Evolutionary conservation across 345 rosid species (phyloP), one percentile per base, ranked within the genome.

Genomic region (Angophora floribunda): DNA sequence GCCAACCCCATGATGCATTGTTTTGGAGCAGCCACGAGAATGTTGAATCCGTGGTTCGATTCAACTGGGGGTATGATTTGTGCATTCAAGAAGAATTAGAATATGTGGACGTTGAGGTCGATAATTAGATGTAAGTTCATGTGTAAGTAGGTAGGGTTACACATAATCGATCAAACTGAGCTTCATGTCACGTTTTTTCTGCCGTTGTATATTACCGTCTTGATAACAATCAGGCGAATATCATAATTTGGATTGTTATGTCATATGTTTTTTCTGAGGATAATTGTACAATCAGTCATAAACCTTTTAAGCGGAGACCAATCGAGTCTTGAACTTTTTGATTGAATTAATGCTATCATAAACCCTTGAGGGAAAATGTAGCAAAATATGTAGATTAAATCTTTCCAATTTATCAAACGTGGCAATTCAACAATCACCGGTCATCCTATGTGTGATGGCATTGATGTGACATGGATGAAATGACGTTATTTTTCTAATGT

Each of bases 241-340:
- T 30, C 8, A 32, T 30, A 44, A 65, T 9, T 30, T 36, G 7
- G 2, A 75, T 75, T 3, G 4, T 41, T 13, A 1, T 10, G 26
- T 19, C 7, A 0, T 19, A 4, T 1, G 1, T 75, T 75, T 75
- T 75, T 8, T 36, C 7, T 0, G 10, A 0, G 45, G 14, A 75
- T 75, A 75, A 19, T 36, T 75, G 82, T 2, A 1, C 2, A 41
- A 36, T 9, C 10, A 9, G 2, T 10, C 24, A 1, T 75, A 9
- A 36, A 75, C 7, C 49, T 36, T 17, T 75, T 19, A 44, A 9
- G 4, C 1, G 1, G 0, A 19, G 21, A 75, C 26, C 13, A 9
- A n/a, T 14, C 17, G 3, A n/a, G 3, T 67, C 12, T 2, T 67
- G 15, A 30, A 15, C 12, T 1, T 30, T 65, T 30, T 65, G 2